Conservation (phyloP, 78 protist species). For the Bodo saltans region DNA sequence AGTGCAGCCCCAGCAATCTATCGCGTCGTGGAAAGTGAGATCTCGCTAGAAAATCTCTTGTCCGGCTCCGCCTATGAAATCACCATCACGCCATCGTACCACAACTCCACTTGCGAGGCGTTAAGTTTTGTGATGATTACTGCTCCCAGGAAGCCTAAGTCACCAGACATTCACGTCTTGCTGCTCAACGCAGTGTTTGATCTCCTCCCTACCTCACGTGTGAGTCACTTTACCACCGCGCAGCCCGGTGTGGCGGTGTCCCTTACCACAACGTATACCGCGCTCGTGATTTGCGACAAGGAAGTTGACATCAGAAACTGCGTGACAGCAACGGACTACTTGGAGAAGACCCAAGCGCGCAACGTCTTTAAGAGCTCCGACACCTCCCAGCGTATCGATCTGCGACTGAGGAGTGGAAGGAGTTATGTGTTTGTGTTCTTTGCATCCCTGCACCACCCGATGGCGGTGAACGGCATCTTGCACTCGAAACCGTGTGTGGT, state of each 20-base stretch:
- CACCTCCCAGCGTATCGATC: not conserved
- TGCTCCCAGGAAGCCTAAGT: not conserved
- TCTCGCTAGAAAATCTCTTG: not conserved
- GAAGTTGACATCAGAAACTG: not conserved
- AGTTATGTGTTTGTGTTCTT: not conserved
- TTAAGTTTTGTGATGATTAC: not conserved
- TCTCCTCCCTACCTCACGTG: too few relatives aligned
- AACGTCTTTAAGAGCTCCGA: not conserved
- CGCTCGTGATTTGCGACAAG: not conserved
- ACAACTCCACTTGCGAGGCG: not conserved
- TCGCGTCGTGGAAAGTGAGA: not conserved
- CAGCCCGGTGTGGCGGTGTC: not conserved
- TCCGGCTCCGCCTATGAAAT: not conserved
- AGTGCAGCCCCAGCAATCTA: not conserved
- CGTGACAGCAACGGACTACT: not conserved
- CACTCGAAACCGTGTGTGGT: too few relatives aligned
- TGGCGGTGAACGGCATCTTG: not conserved
- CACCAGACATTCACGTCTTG: not conserved
- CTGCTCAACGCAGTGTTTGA: not conserved
- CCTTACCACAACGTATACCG: not conserved
- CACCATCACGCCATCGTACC: not conserved
- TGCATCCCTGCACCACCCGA: not conserved
- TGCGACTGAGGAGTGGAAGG: not conserved
- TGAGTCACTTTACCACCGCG: not conserved
- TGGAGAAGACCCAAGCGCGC: not conserved